Evolutionary conservation across 1,284 basidiomycete genomes (phyloP), one percentile per base, ranked within the genome.

Genomic region (Phellinidium pouzarii): DNA sequence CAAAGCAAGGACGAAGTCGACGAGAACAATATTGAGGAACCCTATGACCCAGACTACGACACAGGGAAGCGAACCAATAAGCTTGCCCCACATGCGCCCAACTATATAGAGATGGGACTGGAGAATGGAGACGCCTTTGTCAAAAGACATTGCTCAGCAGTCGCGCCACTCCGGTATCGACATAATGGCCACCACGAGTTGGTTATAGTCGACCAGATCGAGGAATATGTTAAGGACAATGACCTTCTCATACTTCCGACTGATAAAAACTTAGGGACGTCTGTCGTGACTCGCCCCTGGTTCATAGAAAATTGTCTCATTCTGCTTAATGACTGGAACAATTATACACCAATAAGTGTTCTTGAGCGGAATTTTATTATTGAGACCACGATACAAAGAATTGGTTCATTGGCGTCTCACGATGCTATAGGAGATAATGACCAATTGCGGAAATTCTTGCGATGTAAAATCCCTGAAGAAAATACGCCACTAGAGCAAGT

Each of bases 221-320:
- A 46, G 17, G 44, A 46, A 31, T 46, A 25, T 19, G 14, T 46
- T 25, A 19, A 25, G 17, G n/a, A 8, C 14, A 26, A 46, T 46
- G 27, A 46, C 57, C 20, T 59, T 59, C 31, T 43, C 36, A 41
- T 52, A 7, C 48, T 44, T 3, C 27, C 38, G 3, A 56, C 50
- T 7, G 44, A 52, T 34, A 52, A 52, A 27, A 53, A 52, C 27
- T 43, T 56, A 25, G 54, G 50, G 22, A 31, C 48, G 20, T 44
- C 44, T 17, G 54, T 52, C 44, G 43, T 44, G 23, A 41, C 48
- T 44, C 36, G 44, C 23, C 48, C 37, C 50, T 56, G 50, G 50
- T 34, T 53, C 37, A 44, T 44, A 20, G 45, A 43, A 14, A 40
- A 56, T 48, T 53, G 50, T n/a, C 40, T 38, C 3, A 46, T 42